Base-by-base conservation (phyloP, 1,284 basidiomycete species). In the Puccinia polysora region DNA sequence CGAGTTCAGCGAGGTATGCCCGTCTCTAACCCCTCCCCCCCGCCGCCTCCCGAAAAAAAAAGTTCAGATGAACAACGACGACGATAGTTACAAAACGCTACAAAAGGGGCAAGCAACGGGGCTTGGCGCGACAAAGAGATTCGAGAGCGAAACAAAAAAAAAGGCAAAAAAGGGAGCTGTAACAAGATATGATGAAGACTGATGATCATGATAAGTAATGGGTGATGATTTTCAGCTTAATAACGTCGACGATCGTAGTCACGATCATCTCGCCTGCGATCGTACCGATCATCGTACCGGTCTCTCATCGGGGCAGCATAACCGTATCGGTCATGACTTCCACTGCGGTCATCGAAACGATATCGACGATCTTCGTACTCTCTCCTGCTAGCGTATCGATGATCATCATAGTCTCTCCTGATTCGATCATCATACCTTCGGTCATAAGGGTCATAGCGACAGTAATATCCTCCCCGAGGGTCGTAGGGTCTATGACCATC, bases 401-500 rank as follows among this genome's bases (percentile, higher is more conserved):
- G 4, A 34, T 69, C 67, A 60, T 69, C 53, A 59, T 50, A 58
- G 18, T 58, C 55, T 20, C 56, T 34, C 18, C 60, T 47, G 8
- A 47, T 15, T 15, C 67, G 67, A 20, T 50, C 55, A 36, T 69
- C 78, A 73, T 80, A 76, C 30, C 76, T 73, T 45, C 77, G 32
- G 50, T 75, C 74, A 38, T 58, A 69, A 34, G 67, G 67, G 50
- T 69, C 67, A 60, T 73, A 58, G 18, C 70, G 73, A 55, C 73
- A 65, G 47, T 18, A 50, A 38, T 63, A 55, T 7, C 68, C 59
- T 45, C 68, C 73, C 70, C 88, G 84, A 65, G 88, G 89, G 79
- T 89, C 89, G 76, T 90, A 90, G 0, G 85, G 87, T 49, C 89
- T 84, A 52, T 69, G 67, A 23, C 23, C 25, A 78, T 90, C 88